These are phyloP conservation scores for Alternaria atra DNA, from an alignment of 2,329 filamentous ascomycete species.

Conservation along the genomic window DNA sequence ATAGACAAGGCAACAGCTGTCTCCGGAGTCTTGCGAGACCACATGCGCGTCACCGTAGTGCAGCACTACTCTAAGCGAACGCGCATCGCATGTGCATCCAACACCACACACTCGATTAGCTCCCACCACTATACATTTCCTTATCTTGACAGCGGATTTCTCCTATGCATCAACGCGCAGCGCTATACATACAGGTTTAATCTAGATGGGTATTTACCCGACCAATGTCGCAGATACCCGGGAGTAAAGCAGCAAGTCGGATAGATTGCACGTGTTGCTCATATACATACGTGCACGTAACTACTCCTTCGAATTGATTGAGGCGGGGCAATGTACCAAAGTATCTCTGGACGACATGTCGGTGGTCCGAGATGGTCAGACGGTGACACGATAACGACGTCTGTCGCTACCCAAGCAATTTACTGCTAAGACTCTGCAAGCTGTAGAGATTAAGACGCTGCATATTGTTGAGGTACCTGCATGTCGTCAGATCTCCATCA, in stretches of 20 bases:
- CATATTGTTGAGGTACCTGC: slow-evolving; percentile 15
- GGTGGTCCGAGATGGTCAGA: neutral
- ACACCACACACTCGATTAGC: neutral
- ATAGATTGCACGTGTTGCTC: neutral
- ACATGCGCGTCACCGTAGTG: slow-evolving; percentile 7
- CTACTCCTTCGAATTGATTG: slow-evolving; percentile 8
- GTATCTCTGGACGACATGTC: slow-evolving; percentile 9
- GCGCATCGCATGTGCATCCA: slow-evolving; percentile 16
- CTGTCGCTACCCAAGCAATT: neutral
- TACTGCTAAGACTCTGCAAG: neutral
- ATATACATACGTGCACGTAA: slow-evolving; percentile 1
- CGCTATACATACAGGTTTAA: slow-evolving; percentile 9
- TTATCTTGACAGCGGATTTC: slow-evolving; percentile 11
- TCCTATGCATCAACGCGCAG: neutral
- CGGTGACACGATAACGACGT: neutral
- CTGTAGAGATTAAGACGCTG: neutral
- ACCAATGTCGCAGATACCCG: slow-evolving; percentile 9
- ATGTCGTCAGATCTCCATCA: slow-evolving; percentile 13
- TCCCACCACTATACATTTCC: slow-evolving; percentile 3
- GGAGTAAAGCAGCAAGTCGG: neutral
- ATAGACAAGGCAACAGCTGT: neutral
- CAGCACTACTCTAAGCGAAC: slow-evolving; percentile 13
- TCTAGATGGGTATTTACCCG: slow-evolving; percentile 15
- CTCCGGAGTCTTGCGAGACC: neutral
- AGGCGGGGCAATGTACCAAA: slow-evolving; percentile 8